Evolutionary conservation across 208 protist species (phyloP).

Genomic region (Trypanosoma caninum): DNA sequence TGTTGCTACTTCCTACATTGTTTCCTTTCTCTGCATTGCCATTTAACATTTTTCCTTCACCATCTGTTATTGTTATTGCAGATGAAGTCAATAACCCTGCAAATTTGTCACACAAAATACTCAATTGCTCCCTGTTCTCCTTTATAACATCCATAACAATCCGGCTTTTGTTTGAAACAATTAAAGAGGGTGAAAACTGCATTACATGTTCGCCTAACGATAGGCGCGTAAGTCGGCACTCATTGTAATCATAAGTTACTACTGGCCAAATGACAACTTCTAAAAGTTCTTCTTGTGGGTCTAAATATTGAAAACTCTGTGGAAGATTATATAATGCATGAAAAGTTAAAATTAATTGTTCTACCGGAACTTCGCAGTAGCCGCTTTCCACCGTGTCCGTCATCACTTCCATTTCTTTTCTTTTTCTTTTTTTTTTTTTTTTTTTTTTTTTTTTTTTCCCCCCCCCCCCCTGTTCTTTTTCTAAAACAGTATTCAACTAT

Average conservation of each 20-base stretch:
- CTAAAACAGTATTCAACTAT: background rate
- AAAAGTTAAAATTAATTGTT: slow-evolving; percentile 36
- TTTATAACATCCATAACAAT: slow-evolving; percentile 55
- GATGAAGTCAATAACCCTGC: no score
- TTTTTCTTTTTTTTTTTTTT: slow-evolving; percentile 14
- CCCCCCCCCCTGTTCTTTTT: background rate
- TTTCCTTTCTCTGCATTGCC: no score
- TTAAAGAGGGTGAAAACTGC: slow-evolving; percentile 37
- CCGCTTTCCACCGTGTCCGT: background rate
- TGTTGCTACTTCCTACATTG: no score
- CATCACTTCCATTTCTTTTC: background rate
- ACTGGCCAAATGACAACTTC: slow-evolving; percentile 51
- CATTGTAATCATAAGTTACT: slow-evolving; percentile 54
- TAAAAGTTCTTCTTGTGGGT: slow-evolving; percentile 32
- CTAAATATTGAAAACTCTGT: slow-evolving; percentile 41
- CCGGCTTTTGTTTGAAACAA: slow-evolving; percentile 39
- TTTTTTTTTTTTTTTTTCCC: slow-evolving; percentile 1
- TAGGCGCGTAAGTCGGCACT: slow-evolving; percentile 39
- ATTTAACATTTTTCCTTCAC: no score
- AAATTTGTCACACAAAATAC: no score
- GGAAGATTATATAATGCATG: slow-evolving; percentile 64
- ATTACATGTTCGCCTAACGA: slow-evolving; percentile 41
- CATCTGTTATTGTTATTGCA: no score
- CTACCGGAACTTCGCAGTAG: slow-evolving; percentile 12
- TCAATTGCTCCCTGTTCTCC: no score